Conservation (phyloP, 306 rosid species). For the Canavalia gladiata region DNA sequence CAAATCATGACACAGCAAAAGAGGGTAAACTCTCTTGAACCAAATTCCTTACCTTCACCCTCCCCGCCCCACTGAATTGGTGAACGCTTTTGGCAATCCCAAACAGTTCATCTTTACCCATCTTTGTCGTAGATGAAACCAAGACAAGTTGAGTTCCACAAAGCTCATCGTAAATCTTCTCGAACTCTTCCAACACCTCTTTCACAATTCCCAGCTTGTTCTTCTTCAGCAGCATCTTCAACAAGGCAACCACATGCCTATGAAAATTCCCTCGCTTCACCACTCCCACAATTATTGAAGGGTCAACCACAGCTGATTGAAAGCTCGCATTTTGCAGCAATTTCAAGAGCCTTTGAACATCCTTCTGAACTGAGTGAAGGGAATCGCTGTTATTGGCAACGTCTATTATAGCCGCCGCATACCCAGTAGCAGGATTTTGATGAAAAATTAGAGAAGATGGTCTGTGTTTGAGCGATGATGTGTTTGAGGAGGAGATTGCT, state of each 20-base stretch:
- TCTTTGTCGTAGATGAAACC: conserved; percentile 60
- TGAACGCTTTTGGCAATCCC: conserved; percentile 68
- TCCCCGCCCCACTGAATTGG: conserved; percentile 58
- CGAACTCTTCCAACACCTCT: conserved; percentile 70
- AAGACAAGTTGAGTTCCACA: conserved; percentile 69
- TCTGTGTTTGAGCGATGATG: conserved; percentile 37
- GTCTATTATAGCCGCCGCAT: conserved; percentile 80
- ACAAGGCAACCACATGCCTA: conserved; percentile 61
- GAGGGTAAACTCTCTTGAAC: conserved; percentile 46
- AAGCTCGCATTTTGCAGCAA: conserved; percentile 51
- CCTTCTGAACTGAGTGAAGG: conserved; percentile 65
- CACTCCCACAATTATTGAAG: conserved; percentile 48
- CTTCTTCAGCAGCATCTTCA: conserved; percentile 74
- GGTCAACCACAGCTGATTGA: conserved; percentile 31
- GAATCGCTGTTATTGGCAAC: conserved; percentile 63
- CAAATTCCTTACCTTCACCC: conserved; percentile 67
- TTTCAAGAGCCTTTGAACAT: conserved; percentile 63
- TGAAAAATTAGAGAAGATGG: conserved; percentile 49
- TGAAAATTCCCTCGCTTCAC: conserved; percentile 57
- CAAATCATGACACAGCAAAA: conserved; percentile 40
- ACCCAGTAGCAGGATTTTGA: conserved; percentile 69
- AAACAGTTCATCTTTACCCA: conserved; percentile 55
- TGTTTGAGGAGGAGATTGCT: conserved; percentile 38
- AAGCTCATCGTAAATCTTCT: conserved; percentile 73
- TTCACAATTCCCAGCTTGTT: conserved; percentile 58